These are phyloP conservation scores for Xylaria sp. DNA, from an alignment of 2,329 filamentous ascomycete species.

Conservation along the genomic window DNA sequence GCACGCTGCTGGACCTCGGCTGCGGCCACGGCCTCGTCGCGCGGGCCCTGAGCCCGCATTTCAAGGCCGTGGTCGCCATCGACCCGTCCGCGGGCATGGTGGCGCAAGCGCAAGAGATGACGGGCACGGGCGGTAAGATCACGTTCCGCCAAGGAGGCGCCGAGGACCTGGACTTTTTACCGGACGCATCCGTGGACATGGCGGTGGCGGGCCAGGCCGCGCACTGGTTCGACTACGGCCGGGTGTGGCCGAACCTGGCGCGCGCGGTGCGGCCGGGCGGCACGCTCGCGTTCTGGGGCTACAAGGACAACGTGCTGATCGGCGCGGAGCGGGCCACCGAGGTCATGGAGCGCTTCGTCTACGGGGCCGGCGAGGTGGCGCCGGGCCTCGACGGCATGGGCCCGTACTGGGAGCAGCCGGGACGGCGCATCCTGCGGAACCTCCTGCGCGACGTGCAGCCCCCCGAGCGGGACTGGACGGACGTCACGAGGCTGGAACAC, in stretches of 20 bases:
- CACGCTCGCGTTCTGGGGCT: constrained; percentile 67
- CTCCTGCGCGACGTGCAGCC: constrained; percentile 55
- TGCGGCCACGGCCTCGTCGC: constrained; percentile 64
- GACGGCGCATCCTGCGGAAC: constrained; percentile 56
- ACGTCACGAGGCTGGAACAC: constrained; percentile 57
- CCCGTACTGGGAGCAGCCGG: constrained; percentile 64
- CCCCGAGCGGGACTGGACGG: constrained; percentile 54
- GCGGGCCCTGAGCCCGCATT: constrained; percentile 55
- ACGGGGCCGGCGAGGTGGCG: constrained; percentile 50
- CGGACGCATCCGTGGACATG: constrained; percentile 54
- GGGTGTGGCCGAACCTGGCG: constrained; percentile 57
- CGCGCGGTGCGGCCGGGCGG: constrained; percentile 58
- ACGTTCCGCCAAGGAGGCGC: constrained; percentile 53
- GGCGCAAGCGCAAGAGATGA: constrained; percentile 46
- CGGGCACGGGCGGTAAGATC: constrained; percentile 48
- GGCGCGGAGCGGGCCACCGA: constrained; percentile 54
- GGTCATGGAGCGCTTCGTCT: constrained; percentile 59
- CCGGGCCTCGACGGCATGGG: constrained; percentile 55
- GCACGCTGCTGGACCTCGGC: constrained; percentile 59
- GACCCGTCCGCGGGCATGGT: constrained; percentile 64
- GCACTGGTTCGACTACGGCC: constrained; percentile 66
- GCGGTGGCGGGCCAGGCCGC: constrained; percentile 58
- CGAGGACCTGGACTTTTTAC: constrained; percentile 56
- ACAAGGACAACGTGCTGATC: constrained; percentile 64
- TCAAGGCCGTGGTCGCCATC: constrained; percentile 53